phyloP scores from a whole-genome alignment of 2,329 filamentous ascomycete genomes.

The Scortechinia acanthostroma region DNA sequence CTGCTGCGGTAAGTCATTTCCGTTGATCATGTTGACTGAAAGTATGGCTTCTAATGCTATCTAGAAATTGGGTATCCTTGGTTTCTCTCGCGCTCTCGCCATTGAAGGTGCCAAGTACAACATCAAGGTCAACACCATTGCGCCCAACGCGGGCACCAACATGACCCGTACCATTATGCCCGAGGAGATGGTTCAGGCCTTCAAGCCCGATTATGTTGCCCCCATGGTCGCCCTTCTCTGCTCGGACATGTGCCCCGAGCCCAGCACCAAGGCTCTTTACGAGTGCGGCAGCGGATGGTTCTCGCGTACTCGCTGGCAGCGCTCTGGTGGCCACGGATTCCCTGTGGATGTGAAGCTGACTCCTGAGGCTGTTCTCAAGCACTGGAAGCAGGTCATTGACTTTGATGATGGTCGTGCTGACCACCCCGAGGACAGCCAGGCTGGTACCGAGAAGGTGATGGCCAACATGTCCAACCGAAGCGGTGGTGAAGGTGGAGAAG shows the following conservation, averaged over 20 bases:
- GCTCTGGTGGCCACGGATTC: conserved; percentile 65
- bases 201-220: conserved; percentile 73
- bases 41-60: too few species aligned
- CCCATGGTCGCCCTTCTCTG: conserved; percentile 59
- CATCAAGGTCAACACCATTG: conserved; percentile 73
- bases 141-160: conserved; percentile 67
- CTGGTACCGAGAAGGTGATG: conserved; percentile 63
- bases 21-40: too few species aligned
- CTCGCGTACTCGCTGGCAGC: conserved; percentile 66
- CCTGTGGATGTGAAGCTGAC: conserved; percentile 61
- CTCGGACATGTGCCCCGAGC: conserved; percentile 61
- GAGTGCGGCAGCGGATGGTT: conserved; percentile 71
- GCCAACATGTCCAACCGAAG: background rate
- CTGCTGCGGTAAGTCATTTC: too few species aligned
- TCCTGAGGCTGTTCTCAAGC: conserved; percentile 54
- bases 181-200: conserved; percentile 73
- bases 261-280: conserved; percentile 60
- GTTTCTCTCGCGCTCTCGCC: conserved; percentile 67
- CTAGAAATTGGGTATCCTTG: conserved; percentile 66
- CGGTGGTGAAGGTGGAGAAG: conserved; percentile 6
- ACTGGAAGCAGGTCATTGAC: conserved; percentile 54
- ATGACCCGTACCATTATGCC: conserved; percentile 70
- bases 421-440: conserved; percentile 54
- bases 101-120: conserved; percentile 72
- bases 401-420: conserved; percentile 68